Percentiles rank a stretch among this genome's conserved stretches.
Conservation (phyloP, 805 yeast species). For the Spathaspora hagerdaliae region DNA sequence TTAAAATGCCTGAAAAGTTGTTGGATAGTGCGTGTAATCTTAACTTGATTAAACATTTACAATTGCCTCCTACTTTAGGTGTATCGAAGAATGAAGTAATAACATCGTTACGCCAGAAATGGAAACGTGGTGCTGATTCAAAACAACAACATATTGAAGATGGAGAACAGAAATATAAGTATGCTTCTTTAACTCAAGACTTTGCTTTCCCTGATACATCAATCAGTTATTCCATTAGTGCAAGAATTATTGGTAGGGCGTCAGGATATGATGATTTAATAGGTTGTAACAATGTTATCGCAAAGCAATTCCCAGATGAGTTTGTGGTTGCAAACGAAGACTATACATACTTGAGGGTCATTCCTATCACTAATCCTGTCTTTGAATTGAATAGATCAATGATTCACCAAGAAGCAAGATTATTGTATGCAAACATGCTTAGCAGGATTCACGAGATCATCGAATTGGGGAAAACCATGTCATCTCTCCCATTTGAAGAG, state of each 20-base stretch:
- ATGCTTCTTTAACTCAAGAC: conserved; percentile 22
- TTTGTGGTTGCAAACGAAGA: conserved; percentile 29
- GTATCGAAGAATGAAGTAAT: conserved; percentile 16
- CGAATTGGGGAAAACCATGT: conserved; percentile 19
- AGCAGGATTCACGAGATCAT: conserved; percentile 25
- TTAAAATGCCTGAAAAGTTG: conserved; percentile 33
- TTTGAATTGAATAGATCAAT: conserved; percentile 25
- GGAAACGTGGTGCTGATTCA: conserved; percentile 17
- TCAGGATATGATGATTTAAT: conserved; percentile 22
- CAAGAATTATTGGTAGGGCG: conserved; percentile 35
- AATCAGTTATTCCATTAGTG: conserved; percentile 30
- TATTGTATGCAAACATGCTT: conserved; percentile 26
- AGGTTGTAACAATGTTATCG: conserved; percentile 7
- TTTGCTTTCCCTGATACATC: conserved; percentile 26
- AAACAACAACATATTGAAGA: conserved; percentile 15
- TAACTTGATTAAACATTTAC: conserved; percentile 32
- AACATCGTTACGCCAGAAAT: conserved; percentile 15
- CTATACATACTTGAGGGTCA: conserved; percentile 20
- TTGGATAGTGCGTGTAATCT: conserved; percentile 35
- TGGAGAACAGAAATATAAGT: conserved; percentile 3
- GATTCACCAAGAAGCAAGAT: conserved; percentile 30
- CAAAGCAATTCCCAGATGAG: conserved; percentile 16
- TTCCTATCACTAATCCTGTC: conserved; percentile 18
- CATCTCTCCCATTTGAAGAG: conserved; percentile 7
- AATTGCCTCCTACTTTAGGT: conserved; percentile 34